phyloP scores from a whole-genome alignment of 176 grass and related monocot species.

The Aegilops longissima region DNA sequence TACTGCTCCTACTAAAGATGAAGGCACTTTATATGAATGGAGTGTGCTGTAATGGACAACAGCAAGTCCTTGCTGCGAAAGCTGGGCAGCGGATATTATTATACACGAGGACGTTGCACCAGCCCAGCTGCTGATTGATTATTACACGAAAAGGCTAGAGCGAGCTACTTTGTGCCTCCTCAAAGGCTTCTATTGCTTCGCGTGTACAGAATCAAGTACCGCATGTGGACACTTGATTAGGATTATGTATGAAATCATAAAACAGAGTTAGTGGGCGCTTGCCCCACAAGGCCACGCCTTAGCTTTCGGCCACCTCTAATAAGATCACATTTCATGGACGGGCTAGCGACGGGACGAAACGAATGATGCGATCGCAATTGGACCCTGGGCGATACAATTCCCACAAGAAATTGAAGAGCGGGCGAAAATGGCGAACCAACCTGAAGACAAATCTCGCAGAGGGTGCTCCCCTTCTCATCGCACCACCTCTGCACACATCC shows the following conservation, averaged over 20 bases:
- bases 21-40: not conserved
- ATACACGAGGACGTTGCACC: slow-evolving; percentile 15
- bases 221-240: slow-evolving; percentile 15
- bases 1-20: not conserved
- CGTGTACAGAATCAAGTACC: slow-evolving; percentile 25
- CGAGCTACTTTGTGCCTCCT: slow-evolving; percentile 32
- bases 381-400: not conserved
- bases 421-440: slow-evolving; percentile 27
- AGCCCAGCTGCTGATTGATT: not conserved
- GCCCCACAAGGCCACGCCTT: slow-evolving; percentile 7
- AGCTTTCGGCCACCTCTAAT: not conserved
- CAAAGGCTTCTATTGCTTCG: slow-evolving; percentile 29
- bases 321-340: not conserved
- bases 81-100: slow-evolving; percentile 5
- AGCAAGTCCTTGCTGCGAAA: not conserved
- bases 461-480: slow-evolving; percentile 85
- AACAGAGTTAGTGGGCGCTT: not conserved
- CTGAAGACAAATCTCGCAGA: slow-evolving; percentile 96
- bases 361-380: not conserved
- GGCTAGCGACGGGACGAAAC: not conserved
- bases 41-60: not conserved
- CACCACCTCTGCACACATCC: slow-evolving; percentile 97
- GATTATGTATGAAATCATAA: not conserved
- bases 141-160: slow-evolving; percentile 22
- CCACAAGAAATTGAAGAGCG: not conserved